Base-by-base conservation (phyloP, 2,329 filamentous ascomycete species). In the Diaporthe citrichinensis region DNA sequence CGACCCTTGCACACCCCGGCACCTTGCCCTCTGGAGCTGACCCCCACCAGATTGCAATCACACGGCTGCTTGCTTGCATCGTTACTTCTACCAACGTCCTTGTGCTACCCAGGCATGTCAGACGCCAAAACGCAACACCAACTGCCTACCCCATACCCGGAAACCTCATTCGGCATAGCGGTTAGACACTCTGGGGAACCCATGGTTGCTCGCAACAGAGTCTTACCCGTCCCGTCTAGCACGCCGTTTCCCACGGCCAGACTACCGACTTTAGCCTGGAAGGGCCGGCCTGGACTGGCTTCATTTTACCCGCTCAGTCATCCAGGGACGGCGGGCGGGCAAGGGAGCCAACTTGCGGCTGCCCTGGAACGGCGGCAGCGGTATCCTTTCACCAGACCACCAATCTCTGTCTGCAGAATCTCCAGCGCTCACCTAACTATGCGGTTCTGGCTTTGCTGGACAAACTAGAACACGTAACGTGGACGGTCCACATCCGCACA, bases 181-280 rank as follows among this genome's bases (percentile, higher is more conserved):
- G 62, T 44, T 46, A 46, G 53, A 39, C 73, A 28, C 34, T 71
- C 72, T 71, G 59, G 74, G 74, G 59, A 69, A 31, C 41, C 67
- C 73, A 55, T 72, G 74, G 49, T 62, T 57, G 65, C 39, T 25
- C 25, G n/a, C 53, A 31, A 14, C 44, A 59, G 36, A 61, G 49
- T 71, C 71, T 74, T 71, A 76, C 78, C 78, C 41, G 34, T 41
- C 71, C 65, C 77, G 78, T 79, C 81, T 79, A 81, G 78, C 78
- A 78, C 78, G 76, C 75, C 77, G 65, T 69, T 69, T 25, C 4
- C n/a, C 46, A 69, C 65, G 65, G 44, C 8, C 53, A 74, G 65
- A 61, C 74, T 76, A 51, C 74, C 77, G 80, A 81, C 78, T 85
- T 86, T 86, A 86, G 85, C 84, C 85, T 86, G 81, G 83, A 85